Conservation (phyloP, 768 basidiomycete genomes). For the Paxillus rubicundulus region DNA sequence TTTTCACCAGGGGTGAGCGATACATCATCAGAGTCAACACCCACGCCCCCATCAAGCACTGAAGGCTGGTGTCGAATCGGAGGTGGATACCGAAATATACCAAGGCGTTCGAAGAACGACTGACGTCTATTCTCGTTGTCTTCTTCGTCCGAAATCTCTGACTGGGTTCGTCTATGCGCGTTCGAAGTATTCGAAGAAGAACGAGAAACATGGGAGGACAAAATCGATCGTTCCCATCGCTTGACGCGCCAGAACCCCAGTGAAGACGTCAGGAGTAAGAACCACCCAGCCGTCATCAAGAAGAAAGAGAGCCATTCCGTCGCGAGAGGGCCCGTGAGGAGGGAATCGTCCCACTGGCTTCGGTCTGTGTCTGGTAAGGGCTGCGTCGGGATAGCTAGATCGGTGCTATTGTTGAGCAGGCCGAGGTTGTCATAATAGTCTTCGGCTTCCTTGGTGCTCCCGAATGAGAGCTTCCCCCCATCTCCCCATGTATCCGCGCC, state of each 20-base stretch:
- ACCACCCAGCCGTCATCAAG: constrained; percentile 91
- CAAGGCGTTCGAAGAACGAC: constrained; percentile 30
- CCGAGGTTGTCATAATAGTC: constrained; percentile 38
- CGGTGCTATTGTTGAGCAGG: constrained; percentile 25
- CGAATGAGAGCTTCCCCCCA: constrained; percentile 38
- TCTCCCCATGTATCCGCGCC: constrained; percentile 31
- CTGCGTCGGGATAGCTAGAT: constrained; percentile 15
- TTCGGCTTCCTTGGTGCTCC: constrained; percentile 45
- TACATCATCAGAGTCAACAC: constrained; percentile 8
- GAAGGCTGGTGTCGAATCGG: constrained; percentile 9
- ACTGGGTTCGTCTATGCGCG: constrained; percentile 28
- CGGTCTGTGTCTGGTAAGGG: constrained; percentile 7
- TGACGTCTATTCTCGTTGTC: constrained; percentile 22
- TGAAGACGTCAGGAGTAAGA: constrained; percentile 84
- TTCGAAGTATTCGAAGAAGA: constrained; percentile 36
- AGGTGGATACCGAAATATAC: constrained; percentile 15
- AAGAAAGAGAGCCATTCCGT: constrained; percentile 95
- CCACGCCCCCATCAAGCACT: constrained; percentile 6
- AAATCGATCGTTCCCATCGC: constrained; percentile 79
- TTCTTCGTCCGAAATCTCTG: constrained; percentile 26
- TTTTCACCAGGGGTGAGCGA: constrained; percentile 17
- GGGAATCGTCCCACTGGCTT: constrained; percentile 37
- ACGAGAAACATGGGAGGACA: constrained; percentile 42
- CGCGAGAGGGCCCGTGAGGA: constrained; percentile 59
- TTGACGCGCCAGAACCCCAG: constrained; percentile 90